Evolutionary conservation across 2,329 filamentous ascomycete genomes (phyloP), one percentile per base, ranked within the genome.

Genomic region (Fusarium luffae): DNA sequence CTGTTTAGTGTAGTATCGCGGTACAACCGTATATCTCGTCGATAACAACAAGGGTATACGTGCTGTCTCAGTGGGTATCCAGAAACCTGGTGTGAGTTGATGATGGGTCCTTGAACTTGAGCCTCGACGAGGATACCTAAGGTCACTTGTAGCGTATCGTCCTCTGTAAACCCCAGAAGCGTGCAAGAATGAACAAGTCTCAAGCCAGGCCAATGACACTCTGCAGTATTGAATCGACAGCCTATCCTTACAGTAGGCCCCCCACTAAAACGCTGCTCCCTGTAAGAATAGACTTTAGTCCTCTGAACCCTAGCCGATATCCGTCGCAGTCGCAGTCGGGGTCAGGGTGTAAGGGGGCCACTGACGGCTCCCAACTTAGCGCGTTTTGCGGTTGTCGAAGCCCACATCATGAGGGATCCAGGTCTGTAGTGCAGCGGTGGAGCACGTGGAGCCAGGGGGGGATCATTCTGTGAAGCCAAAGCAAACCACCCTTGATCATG

Each of bases 221-320:
- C 61, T 50, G 49, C 37, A 66, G 62, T 40, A 56, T 50, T 55
- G 30, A 66, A 66, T 66, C 61, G 61, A 60, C 54, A 61, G 43
- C 41, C 61, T 55, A 66, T 54, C 42, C 42, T 47, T 54, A 49
- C 37, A 27, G 18, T n/a, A 16, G 30, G 30, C 25, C 62, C 41
- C 34, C 62, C 48, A 62, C 47, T 62, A 14, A n/a, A 40, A 19
- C 58, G 64, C 47, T 54, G 54, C 34, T 56, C 63, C 63, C 59
- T 72, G 61, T 59, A 42, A 41, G 52, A 73, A 73, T 74, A 74
- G 59, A 71, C 71, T 74, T 74, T 74, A 54, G 59, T 43, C 48
- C 65, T 69, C 60, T 58, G 32, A 37, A 55, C 66, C 60, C 72
- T 74, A 74, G 67, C 67, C 69, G 64, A 71, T 65, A 71, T 74